phyloP scores from a whole-genome alignment of 163 green algal species.

The Chlamydomonas reinhardtii region DNA sequence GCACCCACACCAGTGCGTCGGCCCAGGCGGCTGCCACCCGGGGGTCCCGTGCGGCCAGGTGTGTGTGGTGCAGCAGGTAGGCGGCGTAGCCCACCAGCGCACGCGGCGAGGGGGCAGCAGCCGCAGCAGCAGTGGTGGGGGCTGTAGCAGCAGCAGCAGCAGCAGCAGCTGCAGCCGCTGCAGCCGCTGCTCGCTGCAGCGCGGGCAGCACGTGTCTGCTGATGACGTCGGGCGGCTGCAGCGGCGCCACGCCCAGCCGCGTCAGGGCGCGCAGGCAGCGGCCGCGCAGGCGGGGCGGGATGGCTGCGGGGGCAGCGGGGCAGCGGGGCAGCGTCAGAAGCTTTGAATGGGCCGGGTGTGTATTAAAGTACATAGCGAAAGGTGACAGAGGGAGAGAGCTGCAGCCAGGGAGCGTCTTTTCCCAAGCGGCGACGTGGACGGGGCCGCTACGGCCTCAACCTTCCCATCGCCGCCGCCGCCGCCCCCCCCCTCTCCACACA shows the following conservation, averaged over 20 bases:
- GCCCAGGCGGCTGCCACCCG: conserved; percentile 13
- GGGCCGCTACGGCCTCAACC: too few relatives aligned
- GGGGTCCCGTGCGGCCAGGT: conserved; percentile 38
- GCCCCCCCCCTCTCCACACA: too few relatives aligned
- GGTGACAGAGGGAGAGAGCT: too few relatives aligned
- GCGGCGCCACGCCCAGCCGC: conserved; percentile 36
- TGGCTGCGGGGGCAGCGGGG: too few relatives aligned
- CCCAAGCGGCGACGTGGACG: too few relatives aligned
- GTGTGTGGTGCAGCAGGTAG: conserved; percentile 50
- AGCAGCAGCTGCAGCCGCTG: not conserved
- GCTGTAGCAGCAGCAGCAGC: not conserved
- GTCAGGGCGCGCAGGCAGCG: conserved; percentile 19
- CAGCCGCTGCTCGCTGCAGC: not conserved
- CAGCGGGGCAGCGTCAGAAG: too few relatives aligned
- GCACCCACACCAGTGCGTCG: conserved; percentile 31
- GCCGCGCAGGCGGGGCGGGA: not conserved
- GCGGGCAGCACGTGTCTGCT: conserved; percentile 29
- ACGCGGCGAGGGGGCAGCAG: not conserved
- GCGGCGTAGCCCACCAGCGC: conserved; percentile 35
- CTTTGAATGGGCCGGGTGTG: too few relatives aligned
- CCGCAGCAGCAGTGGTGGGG: not conserved
- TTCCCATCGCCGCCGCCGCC: too few relatives aligned
- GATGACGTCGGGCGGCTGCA: conserved; percentile 34
- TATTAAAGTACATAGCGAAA: too few relatives aligned
- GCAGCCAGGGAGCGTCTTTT: too few relatives aligned